Evolutionary conservation across 495 filamentous ascomycete genomes (phyloP), one percentile per base, ranked within the genome.

Genomic region (Stereocaulon alpinum): DNA sequence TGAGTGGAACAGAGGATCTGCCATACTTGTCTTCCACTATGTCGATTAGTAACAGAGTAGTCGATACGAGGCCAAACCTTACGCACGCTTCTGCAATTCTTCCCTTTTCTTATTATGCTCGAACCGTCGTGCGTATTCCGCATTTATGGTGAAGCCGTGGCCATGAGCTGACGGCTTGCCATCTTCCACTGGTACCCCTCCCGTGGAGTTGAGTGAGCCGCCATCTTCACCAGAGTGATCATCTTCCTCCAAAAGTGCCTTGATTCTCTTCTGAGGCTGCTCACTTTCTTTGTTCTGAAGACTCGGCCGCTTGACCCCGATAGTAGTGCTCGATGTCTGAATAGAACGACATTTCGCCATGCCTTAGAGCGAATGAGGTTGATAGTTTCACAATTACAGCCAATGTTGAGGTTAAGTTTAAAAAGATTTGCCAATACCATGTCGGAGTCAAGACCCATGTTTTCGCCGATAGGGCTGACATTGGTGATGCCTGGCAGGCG

Each of bases 91-190:
- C n/a, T 87, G 82, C 56, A 86, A 76, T 68, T 98, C 93, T 72
- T 93, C 90, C 30, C 93, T 82, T 74, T 92, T 93, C 76, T 96
- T 95, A 74, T 98, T 98, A 69, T 96, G 78, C 70, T 97, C 91
- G 66, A 96, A 97, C 41, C 89, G 77, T 64, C 82, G 81, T 56
- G 93, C 93, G 69, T 86, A 98, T 55, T 92, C 88, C 66, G 87
- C 77, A 71, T 98, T 98, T 74, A 98, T 83, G 66, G 86, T 91
- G 71, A 96, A 81, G 30, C 68, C 73, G 40, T 67, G 59, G 4
- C 71, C 48, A 9, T 22, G 27, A 12, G 20, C 18, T 18, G 42
- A 29, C 12, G 40, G 11, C 10, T 47, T 40, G 22, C 40, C 75
- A 34, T 63, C 40, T 27, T 59, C 56, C 55, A 67, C 70, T 59